Percentiles rank a stretch among this genome's conserved stretches.
phyloP scores from a whole-genome alignment of 352 stramenopile species.

The Blastocystis hominis region DNA sequence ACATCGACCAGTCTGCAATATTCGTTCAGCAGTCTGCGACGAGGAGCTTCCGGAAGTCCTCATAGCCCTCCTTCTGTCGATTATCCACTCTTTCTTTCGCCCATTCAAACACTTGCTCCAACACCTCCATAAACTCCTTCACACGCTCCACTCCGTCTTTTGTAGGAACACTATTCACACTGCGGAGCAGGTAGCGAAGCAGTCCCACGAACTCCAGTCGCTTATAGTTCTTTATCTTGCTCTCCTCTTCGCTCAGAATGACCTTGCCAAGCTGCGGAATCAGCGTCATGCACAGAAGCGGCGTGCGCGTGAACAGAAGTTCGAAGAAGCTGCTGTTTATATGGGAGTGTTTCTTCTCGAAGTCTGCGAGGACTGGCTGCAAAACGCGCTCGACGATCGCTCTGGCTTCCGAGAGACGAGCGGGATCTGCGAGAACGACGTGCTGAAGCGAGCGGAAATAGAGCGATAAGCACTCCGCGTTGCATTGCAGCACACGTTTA shows the following conservation, averaged over 20 bases:
- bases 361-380: neutral
- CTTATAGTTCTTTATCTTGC: neutral
- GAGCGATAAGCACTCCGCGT: neutral
- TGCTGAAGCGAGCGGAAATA: neutral
- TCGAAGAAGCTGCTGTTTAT: neutral
- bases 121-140: neutral
- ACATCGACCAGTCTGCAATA: neutral
- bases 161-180: neutral
- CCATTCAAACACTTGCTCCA: neutral
- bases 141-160: neutral
- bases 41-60: neutral
- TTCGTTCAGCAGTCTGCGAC: neutral
- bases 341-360: neutral
- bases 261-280: neutral
- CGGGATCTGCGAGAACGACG: neutral
- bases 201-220: neutral
- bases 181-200: neutral
- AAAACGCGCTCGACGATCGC: neutral
- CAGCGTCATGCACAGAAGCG: neutral
- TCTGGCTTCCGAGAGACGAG: neutral
- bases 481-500: neutral
- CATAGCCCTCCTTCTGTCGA: slow-evolving; percentile 22
- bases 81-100: slow-evolving; percentile 16
- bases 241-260: neutral
- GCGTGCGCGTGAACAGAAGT: neutral